phyloP scores from a whole-genome alignment of 2,329 filamentous ascomycete genomes.

The Alternaria novae-zelandiae region DNA sequence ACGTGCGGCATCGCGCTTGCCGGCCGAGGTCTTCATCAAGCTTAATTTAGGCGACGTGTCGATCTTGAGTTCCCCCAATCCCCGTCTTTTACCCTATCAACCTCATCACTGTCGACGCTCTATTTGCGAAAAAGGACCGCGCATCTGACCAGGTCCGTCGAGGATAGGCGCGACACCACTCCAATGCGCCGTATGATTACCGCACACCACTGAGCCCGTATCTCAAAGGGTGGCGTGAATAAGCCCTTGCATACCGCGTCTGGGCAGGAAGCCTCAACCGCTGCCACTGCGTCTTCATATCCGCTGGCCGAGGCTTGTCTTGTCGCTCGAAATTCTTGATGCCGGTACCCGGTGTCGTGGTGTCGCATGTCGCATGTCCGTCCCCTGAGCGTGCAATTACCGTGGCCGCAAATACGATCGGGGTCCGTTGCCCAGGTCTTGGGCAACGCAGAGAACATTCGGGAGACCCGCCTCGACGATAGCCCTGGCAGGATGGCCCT shows the following conservation, averaged over 20 bases:
- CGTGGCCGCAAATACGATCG: neutral
- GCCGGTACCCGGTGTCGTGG: neutral
- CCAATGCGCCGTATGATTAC: neutral
- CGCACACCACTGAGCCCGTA: neutral
- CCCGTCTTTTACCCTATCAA: constrained; percentile 9
- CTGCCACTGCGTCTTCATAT: constrained; percentile 4
- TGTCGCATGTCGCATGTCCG: neutral
- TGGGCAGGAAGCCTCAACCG: constrained; percentile 10
- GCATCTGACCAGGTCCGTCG: neutral
- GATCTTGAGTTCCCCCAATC: constrained; percentile 7
- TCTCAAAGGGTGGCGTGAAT: constrained; percentile 3
- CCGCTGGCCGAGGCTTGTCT: constrained; percentile 4
- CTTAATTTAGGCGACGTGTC: constrained; percentile 10
- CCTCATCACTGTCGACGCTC: neutral
- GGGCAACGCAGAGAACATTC: constrained; percentile 1
- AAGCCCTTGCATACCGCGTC: neutral
- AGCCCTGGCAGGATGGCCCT: neutral
- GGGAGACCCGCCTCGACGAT: neutral
- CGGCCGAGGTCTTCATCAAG: constrained; percentile 3
- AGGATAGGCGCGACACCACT: constrained; percentile 1
- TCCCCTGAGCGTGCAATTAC: constrained; percentile 2
- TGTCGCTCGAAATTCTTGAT: neutral
- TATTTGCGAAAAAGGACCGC: neutral
- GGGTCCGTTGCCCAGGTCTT: constrained; percentile 4
- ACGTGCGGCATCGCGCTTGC: neutral